phyloP scores from a whole-genome alignment of 768 basidiomycete genomes.

The Hygrophoropsis aurantiaca region DNA sequence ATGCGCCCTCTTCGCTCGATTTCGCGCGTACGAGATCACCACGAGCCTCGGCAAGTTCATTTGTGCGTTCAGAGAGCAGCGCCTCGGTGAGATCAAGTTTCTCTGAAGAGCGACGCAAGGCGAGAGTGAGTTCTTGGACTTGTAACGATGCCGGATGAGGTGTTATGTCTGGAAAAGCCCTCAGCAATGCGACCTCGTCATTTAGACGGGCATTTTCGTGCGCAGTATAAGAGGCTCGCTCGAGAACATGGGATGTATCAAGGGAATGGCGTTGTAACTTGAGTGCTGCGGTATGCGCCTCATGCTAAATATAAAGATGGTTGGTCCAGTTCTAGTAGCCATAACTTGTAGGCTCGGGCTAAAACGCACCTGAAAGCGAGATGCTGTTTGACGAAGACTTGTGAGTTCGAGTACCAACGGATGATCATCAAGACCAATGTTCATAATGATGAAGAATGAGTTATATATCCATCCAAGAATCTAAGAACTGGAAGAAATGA shows the following conservation, averaged over 20 bases:
- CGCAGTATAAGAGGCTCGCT: constrained; percentile 49
- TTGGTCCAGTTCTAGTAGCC: neutral
- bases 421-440: constrained; percentile 31
- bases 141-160: constrained; percentile 37
- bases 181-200: constrained; percentile 57
- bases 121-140: constrained; percentile 60
- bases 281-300: constrained; percentile 62
- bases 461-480: too few relatives aligned
- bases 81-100: constrained; percentile 65
- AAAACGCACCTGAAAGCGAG: constrained; percentile 46
- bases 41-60: constrained; percentile 42
- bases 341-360: neutral
- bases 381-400: constrained; percentile 45
- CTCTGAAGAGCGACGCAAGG: constrained; percentile 65
- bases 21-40: constrained; percentile 45
- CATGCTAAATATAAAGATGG: constrained; percentile 50
- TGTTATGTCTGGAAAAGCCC: constrained; percentile 48
- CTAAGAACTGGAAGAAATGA: too few relatives aligned
- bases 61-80: constrained; percentile 47
- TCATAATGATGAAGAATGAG: too few relatives aligned
- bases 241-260: constrained; percentile 34
- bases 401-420: constrained; percentile 47
- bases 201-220: constrained; percentile 56
- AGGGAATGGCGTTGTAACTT: constrained; percentile 66
- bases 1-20: constrained; percentile 48